Base-by-base conservation (phyloP, 805 yeast species). In the Danielozyma ontarioensis region DNA sequence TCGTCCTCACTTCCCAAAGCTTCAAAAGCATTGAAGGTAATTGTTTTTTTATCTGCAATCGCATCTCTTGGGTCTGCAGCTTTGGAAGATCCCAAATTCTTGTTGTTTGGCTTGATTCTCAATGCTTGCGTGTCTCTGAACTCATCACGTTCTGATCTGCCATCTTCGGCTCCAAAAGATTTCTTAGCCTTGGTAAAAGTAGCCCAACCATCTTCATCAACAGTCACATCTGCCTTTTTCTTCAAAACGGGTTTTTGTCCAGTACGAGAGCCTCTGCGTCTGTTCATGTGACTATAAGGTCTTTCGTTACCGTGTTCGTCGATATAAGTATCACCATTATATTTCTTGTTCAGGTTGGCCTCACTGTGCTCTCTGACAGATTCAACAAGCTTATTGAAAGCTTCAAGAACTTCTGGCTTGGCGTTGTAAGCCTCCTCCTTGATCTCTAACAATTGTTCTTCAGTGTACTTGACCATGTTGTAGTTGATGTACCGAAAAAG, bases 181-280 rank as follows among this genome's bases (percentile, higher is more conserved):
- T 66, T 66, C 46, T 64, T 70, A 65, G 61, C 46, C 68, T 64
- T 33, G 32, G 69, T 62, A 42, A 73, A 60, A 15, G 90, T 80
- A 37, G 83, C 83, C 90, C 93, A 84, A 29, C 94, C 94, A 41
- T 84, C 90, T 37, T 79, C 83, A 52, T 83, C 94, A 23, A 80
- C 73, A 39, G 64, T 70, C 37, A 64, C 65, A 29, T 68, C 64
- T 36, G 71, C 64, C 46, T 64, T 67, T 59, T 73, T 72, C 52
- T 74, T 78, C 50, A 80, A 69, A 47, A 68, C 70, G 34, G 83
- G 83, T 45, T 54, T 58, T 31, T 46, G 42, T 4, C 51, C 50
- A n/a, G 62, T 50, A 38, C 64, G 62, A 11, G 86, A 79, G 42
- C 76, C 74, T 68, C 87, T 77, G 65, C 88, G 74, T 52, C 78